Percentiles rank a stretch among this genome's conserved stretches.
Evolutionary conservation across 768 basidiomycete genomes (phyloP).

Genomic region (Crassisporium funariophilum): DNA sequence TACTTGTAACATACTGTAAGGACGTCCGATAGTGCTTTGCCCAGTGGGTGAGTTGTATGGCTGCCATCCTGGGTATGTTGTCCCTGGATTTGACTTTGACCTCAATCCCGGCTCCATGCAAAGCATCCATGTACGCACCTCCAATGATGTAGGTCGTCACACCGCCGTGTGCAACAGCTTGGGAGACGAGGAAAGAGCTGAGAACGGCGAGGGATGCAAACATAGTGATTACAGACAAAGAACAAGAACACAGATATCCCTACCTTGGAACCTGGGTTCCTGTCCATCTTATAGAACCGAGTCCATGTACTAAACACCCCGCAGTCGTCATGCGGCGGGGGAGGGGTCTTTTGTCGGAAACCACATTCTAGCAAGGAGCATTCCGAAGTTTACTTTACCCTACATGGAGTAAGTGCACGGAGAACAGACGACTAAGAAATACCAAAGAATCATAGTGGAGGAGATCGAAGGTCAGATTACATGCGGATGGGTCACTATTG

Average conservation of each 20-base stretch:
- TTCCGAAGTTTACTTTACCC: constrained; percentile 18
- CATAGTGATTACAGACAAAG: constrained; percentile 13
- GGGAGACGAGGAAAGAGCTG: constrained; percentile 29
- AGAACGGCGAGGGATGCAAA: constrained; percentile 27
- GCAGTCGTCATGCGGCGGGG: not conserved
- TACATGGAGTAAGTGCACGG: too few relatives aligned
- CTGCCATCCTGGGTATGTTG: constrained; percentile 34
- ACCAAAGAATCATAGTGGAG: not conserved
- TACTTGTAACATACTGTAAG: constrained; percentile 34
- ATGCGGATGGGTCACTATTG: too few relatives aligned
- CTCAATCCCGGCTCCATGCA: not conserved
- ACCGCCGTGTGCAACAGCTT: constrained; percentile 39
- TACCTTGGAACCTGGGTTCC: not conserved
- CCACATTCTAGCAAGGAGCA: not conserved
- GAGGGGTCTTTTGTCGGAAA: constrained; percentile 14
- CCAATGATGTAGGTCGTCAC: constrained; percentile 38
- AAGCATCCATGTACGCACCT: constrained; percentile 20
- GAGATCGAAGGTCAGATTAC: constrained; percentile 1
- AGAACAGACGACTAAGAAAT: not conserved
- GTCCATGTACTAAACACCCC: not conserved
- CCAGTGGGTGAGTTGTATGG: constrained; percentile 38
- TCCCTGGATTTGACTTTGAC: constrained; percentile 16
- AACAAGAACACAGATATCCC: not conserved
- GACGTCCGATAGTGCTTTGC: constrained; percentile 36
- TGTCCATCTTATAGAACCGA: not conserved